These are phyloP conservation scores for Tylopilus microsporus DNA, from an alignment of 1,284 basidiomycete genomes.

Conservation along the genomic window DNA sequence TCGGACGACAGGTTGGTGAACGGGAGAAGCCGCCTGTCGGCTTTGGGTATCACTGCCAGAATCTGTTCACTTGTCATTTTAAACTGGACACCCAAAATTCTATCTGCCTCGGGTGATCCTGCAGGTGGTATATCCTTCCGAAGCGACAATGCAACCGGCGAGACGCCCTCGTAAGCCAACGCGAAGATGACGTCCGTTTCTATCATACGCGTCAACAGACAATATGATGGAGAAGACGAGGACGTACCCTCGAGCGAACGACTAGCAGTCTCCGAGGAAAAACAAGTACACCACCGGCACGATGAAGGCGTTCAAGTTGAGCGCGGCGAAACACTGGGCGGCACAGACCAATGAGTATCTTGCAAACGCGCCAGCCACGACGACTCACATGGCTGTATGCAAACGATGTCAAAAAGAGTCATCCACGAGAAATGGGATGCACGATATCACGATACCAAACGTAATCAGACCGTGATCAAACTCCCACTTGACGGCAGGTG, in stretches of 20 bases:
- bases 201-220: constrained; percentile 22
- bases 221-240: background rate
- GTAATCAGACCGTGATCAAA: constrained; percentile 66
- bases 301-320: constrained; percentile 61
- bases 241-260: constrained; percentile 53
- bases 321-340: constrained; percentile 53
- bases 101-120: too few species aligned
- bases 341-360: constrained; percentile 2
- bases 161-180: constrained; percentile 51
- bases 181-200: constrained; percentile 66
- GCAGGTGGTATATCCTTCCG: too few species aligned
- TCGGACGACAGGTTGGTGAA: too few species aligned
- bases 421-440: constrained; percentile 29
- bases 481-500: constrained; percentile 53
- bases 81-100: too few species aligned
- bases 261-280: constrained; percentile 65
- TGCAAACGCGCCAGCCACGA: background rate
- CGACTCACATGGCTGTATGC: constrained; percentile 27
- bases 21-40: too few species aligned
- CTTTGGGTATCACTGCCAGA: too few species aligned
- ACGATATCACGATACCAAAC: constrained; percentile 68
- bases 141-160: constrained; percentile 37
- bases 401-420: constrained; percentile 6
- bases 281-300: constrained; percentile 59
- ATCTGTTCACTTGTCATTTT: too few species aligned